phyloP scores from a whole-genome alignment of 345 rosid genomes.

The Salix brachista region DNA sequence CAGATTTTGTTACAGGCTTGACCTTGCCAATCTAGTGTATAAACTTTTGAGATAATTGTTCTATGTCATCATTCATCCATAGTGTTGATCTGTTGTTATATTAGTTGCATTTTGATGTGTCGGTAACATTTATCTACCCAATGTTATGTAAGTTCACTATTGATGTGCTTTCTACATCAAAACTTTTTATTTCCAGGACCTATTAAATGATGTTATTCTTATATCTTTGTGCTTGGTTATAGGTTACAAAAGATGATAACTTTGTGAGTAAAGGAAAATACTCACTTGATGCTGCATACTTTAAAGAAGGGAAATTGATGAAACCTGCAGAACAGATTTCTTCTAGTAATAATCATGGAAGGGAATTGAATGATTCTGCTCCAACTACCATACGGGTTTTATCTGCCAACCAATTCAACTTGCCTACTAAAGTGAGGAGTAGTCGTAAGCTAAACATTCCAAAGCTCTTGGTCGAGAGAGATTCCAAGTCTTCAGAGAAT shows the following conservation, averaged over 20 bases:
- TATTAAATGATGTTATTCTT: constrained; percentile 8
- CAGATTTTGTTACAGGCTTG: too few species aligned
- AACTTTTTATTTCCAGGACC: neutral
- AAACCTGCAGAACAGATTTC: constrained; percentile 44
- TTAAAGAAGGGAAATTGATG: constrained; percentile 46
- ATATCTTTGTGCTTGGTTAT: constrained; percentile 8
- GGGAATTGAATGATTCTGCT: constrained; percentile 43
- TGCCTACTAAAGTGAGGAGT: constrained; percentile 69
- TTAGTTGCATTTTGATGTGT: neutral
- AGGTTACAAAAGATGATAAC: constrained; percentile 45
- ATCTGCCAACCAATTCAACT: constrained; percentile 39
- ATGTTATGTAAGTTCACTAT: neutral
- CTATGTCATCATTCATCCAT: too few species aligned
- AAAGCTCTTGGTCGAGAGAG: constrained; percentile 37
- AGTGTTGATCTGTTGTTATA: neutral
- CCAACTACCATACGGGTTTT: constrained; percentile 33
- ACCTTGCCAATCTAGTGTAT: too few species aligned
- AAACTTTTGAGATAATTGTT: too few species aligned
- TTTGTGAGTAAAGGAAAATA: constrained; percentile 45
- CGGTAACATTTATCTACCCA: neutral
- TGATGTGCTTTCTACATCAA: neutral
- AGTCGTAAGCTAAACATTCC: constrained; percentile 51
- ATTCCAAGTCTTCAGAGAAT: constrained; percentile 29
- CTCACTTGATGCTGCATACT: constrained; percentile 33
- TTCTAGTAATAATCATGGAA: constrained; percentile 42